phyloP scores from a whole-genome alignment of 1,284 basidiomycete genomes.

The Heterobasidion irregulare region DNA sequence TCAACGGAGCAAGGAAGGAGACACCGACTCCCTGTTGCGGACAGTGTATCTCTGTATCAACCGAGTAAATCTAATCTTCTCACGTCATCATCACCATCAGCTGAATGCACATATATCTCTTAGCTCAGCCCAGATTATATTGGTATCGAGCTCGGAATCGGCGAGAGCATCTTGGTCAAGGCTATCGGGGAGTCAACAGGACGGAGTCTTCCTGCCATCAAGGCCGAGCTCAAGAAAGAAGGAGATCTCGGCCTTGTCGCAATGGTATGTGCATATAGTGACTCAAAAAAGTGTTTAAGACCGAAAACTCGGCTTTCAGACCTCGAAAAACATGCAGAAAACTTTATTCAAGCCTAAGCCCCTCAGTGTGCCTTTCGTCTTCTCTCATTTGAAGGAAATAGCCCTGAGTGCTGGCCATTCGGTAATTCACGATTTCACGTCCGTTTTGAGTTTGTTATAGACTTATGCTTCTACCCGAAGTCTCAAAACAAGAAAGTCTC shows the following conservation, averaged over 20 bases:
- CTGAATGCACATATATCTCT: neutral
- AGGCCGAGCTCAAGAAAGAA: conserved; percentile 88
- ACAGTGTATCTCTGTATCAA: conserved; percentile 97
- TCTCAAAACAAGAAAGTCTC: conserved; percentile 94
- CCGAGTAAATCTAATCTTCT: conserved; percentile 45
- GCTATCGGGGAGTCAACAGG: conserved; percentile 95
- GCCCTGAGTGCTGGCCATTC: conserved; percentile 79
- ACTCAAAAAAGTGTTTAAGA: neutral
- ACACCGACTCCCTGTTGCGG: conserved; percentile 70
- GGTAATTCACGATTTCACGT: conserved; percentile 30
- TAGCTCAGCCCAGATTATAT: conserved; percentile 94
- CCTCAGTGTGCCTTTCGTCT: conserved; percentile 84
- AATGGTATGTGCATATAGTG: conserved; percentile 45
- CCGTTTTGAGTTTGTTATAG: neutral
- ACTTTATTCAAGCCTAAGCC: conserved; percentile 94
- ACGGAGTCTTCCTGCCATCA: conserved; percentile 74
- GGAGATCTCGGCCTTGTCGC: conserved; percentile 96
- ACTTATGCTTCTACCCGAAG: conserved; percentile 26
- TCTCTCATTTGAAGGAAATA: conserved; percentile 80
- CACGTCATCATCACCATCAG: neutral
- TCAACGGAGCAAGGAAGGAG: conserved; percentile 67
- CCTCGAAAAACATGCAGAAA: conserved; percentile 89
- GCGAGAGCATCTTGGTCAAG: conserved; percentile 91
- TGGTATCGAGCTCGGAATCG: conserved; percentile 94
- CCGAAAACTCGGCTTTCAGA: conserved; percentile 35